Evolutionary conservation across 2,329 filamentous ascomycete genomes (phyloP).

Genomic region (Sporothrix protearum): DNA sequence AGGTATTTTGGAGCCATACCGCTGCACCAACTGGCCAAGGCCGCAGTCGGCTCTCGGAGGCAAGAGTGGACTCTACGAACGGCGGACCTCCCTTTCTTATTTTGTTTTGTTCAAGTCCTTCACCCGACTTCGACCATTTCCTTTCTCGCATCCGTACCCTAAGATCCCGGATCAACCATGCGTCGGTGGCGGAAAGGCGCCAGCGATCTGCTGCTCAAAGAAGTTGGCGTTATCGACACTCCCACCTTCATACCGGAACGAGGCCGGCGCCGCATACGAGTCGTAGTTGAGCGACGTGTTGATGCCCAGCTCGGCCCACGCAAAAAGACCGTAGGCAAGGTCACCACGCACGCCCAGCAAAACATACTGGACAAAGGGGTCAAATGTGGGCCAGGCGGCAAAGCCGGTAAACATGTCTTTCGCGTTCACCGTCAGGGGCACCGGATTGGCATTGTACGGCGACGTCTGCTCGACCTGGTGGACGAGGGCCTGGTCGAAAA

Average conservation of each 20-base stretch:
- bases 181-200: neutral
- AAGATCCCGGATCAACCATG: neutral
- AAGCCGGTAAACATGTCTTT: conserved; percentile 44
- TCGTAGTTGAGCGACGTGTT: conserved; percentile 34
- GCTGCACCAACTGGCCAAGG: too few relatives aligned
- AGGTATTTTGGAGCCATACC: too few relatives aligned
- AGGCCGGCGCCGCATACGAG: conserved; percentile 18
- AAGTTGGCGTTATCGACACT: conserved; percentile 23
- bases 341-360: conserved; percentile 47
- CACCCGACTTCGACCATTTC: neutral
- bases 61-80: too few relatives aligned
- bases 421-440: conserved; percentile 45
- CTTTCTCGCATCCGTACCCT: neutral
- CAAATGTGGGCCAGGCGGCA: conserved; percentile 34
- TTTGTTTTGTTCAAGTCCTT: too few relatives aligned
- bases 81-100: too few relatives aligned
- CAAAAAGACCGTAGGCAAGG: conserved; percentile 47
- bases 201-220: neutral
- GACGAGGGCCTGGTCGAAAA: conserved; percentile 57
- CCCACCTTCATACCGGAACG: conserved; percentile 23
- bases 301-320: conserved; percentile 51
- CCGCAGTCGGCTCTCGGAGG: too few relatives aligned
- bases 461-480: conserved; percentile 44
- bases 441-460: conserved; percentile 46
- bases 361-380: conserved; percentile 55